Conservation (phyloP, 192 early-diverging fungal genomes). For the Coemansia biformis region DNA sequence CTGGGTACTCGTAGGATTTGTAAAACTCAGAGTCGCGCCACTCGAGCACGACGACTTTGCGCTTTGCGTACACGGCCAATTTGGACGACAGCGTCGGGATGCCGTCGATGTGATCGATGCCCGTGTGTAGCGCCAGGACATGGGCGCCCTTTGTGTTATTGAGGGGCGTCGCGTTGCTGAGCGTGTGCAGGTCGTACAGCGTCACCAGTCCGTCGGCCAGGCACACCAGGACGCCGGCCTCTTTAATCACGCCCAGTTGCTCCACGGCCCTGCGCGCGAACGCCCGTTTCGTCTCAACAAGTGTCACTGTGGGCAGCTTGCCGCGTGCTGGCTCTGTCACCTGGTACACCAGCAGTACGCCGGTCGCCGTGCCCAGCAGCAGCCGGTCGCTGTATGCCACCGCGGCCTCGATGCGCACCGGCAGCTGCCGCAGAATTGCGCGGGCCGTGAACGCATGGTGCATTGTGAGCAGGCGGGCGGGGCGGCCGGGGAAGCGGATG, state of each 20-base stretch:
- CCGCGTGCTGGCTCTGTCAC: conserved; percentile 37
- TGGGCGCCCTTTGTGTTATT: conserved; percentile 69
- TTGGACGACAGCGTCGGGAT: conserved; percentile 67
- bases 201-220: conserved; percentile 67
- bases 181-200: conserved; percentile 69
- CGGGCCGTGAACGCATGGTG: conserved; percentile 75
- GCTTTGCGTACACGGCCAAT: conserved; percentile 67
- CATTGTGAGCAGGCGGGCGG: conserved; percentile 41
- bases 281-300: conserved; percentile 60
- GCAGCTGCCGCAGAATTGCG: conserved; percentile 66
- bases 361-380: conserved; percentile 63
- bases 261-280: conserved; percentile 69
- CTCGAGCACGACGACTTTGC: conserved; percentile 66
- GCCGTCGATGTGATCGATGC: conserved; percentile 59
- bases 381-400: conserved; percentile 65
- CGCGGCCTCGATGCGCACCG: conserved; percentile 66
- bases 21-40: conserved; percentile 71
- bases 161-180: conserved; percentile 63
- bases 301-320: conserved; percentile 39
- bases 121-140: conserved; percentile 67
- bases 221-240: conserved; percentile 64
- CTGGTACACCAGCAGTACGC: conserved; percentile 65
- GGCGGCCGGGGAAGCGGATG: too few relatives aligned
- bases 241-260: conserved; percentile 70
- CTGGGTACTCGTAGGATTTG: conserved; percentile 63